These are phyloP conservation scores for Ceratobasidium sp. DNA, from an alignment of 1,284 basidiomycete genomes.

Conservation along the genomic window DNA sequence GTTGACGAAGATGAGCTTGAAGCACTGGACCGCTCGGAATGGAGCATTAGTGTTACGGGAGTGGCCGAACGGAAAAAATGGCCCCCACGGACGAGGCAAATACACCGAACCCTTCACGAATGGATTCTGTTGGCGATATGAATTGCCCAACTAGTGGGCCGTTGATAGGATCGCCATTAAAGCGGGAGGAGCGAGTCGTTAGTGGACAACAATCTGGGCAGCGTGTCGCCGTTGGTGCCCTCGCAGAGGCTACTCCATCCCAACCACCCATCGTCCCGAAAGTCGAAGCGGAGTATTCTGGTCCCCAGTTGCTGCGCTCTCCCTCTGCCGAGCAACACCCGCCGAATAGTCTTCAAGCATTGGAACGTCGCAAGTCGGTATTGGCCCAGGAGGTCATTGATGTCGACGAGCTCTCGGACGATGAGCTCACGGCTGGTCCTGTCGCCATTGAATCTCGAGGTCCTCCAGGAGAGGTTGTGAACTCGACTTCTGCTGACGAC, in stretches of 20 bases:
- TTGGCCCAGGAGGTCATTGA: constrained; percentile 20
- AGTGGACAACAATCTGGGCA: no score
- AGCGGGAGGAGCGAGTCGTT: no score
- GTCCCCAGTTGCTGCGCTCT: neutral
- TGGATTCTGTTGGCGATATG: no score
- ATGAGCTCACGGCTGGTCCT: neutral
- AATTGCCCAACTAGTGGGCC: no score
- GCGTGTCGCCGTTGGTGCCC: neutral
- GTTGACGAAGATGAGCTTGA: constrained; percentile 28
- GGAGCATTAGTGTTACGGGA: neutral
- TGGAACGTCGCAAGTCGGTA: constrained; percentile 9
- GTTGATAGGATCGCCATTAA: no score
- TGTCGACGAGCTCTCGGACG: constrained; percentile 20
- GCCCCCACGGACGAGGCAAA: no score
- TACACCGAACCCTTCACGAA: no score
- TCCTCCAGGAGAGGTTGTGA: neutral
- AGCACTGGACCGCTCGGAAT: constrained; percentile 34
- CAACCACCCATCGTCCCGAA: neutral
- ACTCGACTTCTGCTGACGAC: neutral
- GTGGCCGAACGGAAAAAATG: neutral
- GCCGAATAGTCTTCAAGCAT: neutral
- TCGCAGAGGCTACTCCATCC: neutral
- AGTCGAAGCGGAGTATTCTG: constrained; percentile 5
- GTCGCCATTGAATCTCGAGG: neutral
- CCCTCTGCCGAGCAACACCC: neutral